These are phyloP conservation scores for Tricholoma furcatifolium DNA, from an alignment of 768 basidiomycete genomes.

Conservation along the genomic window DNA sequence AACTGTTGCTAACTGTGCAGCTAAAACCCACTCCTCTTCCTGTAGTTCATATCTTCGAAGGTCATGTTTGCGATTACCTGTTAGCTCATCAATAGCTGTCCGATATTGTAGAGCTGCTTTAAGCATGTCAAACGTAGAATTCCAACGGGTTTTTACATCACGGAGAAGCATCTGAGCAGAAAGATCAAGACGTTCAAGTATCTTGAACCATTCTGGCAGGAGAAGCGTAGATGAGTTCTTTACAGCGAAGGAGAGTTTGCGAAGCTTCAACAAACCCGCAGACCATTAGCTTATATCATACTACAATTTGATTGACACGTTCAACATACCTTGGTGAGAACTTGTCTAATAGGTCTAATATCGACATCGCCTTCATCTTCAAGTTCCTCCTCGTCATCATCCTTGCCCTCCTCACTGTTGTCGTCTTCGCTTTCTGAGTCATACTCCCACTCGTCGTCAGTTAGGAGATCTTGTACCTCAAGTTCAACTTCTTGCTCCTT, in stretches of 20 bases:
- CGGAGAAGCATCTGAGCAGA: slow-evolving; percentile 24
- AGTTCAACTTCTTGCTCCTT: slow-evolving; percentile 9
- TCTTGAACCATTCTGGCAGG: no score
- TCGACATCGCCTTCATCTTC: slow-evolving; percentile 19
- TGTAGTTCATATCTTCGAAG: slow-evolving; percentile 16
- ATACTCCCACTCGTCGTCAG: no score
- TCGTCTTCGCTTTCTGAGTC: not conserved
- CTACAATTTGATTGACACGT: not conserved
- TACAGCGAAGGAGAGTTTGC: slow-evolving; percentile 12
- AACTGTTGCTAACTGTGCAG: slow-evolving; percentile 22
- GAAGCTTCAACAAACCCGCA: slow-evolving; percentile 13
- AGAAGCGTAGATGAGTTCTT: slow-evolving; percentile 28
- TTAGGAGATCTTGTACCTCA: not conserved
- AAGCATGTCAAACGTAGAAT: no score
- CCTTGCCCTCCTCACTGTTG: not conserved
- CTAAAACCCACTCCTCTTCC: slow-evolving; percentile 26
- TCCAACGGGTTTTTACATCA: no score
- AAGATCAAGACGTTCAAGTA: slow-evolving; percentile 24
- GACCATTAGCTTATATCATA: not conserved
- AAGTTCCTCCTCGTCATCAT: slow-evolving; percentile 12
- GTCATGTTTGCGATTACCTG: slow-evolving; percentile 4
- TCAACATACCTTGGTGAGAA: slow-evolving; percentile 1
- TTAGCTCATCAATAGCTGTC: slow-evolving; percentile 20
- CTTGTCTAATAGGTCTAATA: not conserved
- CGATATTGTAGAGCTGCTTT: slow-evolving; percentile 23